A percentile compares a stretch with the other conserved stretches of the same genome.
phyloP scores from a whole-genome alignment of 2,329 filamentous ascomycete species.

The Sclerotinia subarctica region DNA sequence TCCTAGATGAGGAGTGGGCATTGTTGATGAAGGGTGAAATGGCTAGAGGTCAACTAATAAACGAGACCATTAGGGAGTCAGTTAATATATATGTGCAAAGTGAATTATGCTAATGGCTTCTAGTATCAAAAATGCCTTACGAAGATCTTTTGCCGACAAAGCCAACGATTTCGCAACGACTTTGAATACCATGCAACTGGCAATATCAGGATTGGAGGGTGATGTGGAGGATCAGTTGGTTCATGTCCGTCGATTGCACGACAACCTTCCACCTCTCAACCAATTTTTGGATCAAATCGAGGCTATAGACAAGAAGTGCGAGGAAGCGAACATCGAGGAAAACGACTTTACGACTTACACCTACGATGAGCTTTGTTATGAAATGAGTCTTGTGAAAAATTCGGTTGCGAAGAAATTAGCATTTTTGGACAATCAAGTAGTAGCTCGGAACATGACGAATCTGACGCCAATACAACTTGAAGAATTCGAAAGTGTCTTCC shows the following conservation, averaged over 20 bases:
- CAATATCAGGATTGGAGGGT: constrained; percentile 94
- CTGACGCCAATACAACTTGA: constrained; percentile 96
- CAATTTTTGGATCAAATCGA: constrained; percentile 86
- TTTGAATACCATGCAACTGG: constrained; percentile 88
- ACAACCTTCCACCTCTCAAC: constrained; percentile 85
- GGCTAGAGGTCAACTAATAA: constrained; percentile 86
- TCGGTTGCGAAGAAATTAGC: constrained; percentile 94
- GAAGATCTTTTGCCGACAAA: constrained; percentile 93
- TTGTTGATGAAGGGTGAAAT: constrained; percentile 79
- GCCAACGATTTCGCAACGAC: constrained; percentile 97
- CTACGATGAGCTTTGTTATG: constrained; percentile 92
- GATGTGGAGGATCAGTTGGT: constrained; percentile 92
- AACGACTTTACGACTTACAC: constrained; percentile 99
- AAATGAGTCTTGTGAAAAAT: constrained; percentile 84
- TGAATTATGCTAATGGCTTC: neutral
- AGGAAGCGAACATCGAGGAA: constrained; percentile 96
- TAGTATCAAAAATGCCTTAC: constrained; percentile 90
- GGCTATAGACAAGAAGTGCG: constrained; percentile 80
- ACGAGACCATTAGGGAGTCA: constrained; percentile 94
- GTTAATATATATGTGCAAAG: constrained; percentile 36
- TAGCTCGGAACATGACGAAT: constrained; percentile 97
- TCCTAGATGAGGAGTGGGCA: constrained; percentile 79
- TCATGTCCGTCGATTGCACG: constrained; percentile 80
- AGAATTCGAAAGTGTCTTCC: constrained; percentile 97
- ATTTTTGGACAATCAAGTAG: constrained; percentile 98